These are phyloP conservation scores for Kodamaea jinghongensis DNA, from an alignment of 805 yeast genomes.

Conservation along the genomic window DNA sequence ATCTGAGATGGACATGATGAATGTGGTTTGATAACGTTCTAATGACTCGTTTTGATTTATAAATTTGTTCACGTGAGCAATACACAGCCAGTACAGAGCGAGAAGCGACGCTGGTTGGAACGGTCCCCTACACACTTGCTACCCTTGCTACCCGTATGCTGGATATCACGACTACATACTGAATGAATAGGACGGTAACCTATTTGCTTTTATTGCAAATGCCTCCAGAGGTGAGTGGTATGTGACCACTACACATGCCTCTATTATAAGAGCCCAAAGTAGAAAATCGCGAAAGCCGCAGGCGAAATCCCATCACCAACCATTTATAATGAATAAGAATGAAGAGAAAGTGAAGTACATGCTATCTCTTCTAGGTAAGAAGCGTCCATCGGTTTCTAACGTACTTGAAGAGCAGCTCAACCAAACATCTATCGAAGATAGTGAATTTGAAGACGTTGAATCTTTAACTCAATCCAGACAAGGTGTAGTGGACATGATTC, in stretches of 20 bases:
- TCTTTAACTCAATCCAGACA: constrained; percentile 1
- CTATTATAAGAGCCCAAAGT: constrained; percentile 1
- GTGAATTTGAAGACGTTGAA: constrained; percentile 21
- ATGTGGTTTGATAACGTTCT: neutral
- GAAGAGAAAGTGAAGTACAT: constrained; percentile 9
- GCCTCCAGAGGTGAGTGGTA: no score
- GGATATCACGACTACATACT: no score
- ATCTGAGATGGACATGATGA: constrained; percentile 3
- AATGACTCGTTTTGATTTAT: neutral
- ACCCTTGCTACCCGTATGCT: no score
- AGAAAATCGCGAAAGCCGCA: neutral
- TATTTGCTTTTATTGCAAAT: no score
- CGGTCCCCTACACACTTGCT: no score
- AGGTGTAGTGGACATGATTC: constrained; percentile 2
- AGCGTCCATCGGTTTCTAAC: neutral
- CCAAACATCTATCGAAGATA: constrained; percentile 9
- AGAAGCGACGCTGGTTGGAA: no score
- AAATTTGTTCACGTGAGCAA: constrained; percentile 7
- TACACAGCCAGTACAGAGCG: no score
- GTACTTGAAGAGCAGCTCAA: neutral
- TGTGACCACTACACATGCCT: no score
- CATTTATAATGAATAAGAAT: constrained; percentile 12
- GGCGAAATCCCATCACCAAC: neutral
- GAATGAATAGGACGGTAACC: no score
- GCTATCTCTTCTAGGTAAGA: constrained; percentile 4